These are phyloP conservation scores for Sporobolomyces roseus DNA, from an alignment of 768 basidiomycete species.

Conservation along the genomic window DNA sequence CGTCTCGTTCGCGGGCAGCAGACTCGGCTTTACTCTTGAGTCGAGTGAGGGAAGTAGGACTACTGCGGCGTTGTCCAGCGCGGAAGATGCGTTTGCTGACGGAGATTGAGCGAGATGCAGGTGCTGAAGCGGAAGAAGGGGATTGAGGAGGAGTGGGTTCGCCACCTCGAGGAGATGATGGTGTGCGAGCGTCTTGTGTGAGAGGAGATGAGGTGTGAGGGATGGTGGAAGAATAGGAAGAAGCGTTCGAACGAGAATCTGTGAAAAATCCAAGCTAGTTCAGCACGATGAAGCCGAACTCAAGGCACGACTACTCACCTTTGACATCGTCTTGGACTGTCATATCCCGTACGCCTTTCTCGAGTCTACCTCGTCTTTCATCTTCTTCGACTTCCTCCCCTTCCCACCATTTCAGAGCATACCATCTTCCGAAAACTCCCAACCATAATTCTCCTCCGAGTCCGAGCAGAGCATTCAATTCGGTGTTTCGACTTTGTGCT, in stretches of 20 bases:
- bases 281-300: not conserved
- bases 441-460: slow-evolving; percentile 77
- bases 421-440: slow-evolving; percentile 88
- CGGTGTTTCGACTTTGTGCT: not conserved
- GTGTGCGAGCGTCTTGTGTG: not conserved
- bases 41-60: slow-evolving; percentile 39
- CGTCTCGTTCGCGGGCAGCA: slow-evolving; percentile 26
- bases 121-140: slow-evolving; percentile 15
- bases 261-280: not conserved
- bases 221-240: slow-evolving; percentile 5
- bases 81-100: slow-evolving; percentile 41
- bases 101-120: slow-evolving; percentile 13
- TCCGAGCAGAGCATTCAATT: slow-evolving; percentile 29
- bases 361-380: slow-evolving; percentile 28
- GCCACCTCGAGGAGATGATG: not conserved
- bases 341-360: slow-evolving; percentile 29
- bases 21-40: slow-evolving; percentile 29
- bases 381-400: slow-evolving; percentile 32
- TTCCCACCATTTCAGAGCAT: slow-evolving; percentile 53
- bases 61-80: slow-evolving; percentile 44
- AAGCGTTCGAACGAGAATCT: not conserved
- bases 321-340: slow-evolving; percentile 21
- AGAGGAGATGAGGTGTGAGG: slow-evolving; percentile 4
- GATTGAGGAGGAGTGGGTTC: slow-evolving; percentile 15
- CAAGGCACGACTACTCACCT: slow-evolving; percentile 6